Evolutionary conservation across 1,139 yeast species (phyloP).

Genomic region (Torulaspora globosa): DNA sequence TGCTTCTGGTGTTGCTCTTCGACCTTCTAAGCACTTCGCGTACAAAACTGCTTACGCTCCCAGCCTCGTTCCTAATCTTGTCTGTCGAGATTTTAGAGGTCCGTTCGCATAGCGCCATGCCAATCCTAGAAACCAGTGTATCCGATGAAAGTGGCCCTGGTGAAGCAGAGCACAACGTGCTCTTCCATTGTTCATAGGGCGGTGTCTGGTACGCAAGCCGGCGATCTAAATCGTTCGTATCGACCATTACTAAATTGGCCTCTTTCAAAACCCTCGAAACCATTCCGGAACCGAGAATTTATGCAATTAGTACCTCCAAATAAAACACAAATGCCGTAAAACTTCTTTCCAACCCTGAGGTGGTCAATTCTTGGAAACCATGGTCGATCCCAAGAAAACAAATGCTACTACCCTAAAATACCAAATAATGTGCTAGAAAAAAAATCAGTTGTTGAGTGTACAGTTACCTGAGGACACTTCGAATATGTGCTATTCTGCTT

Average conservation of each 20-base stretch:
- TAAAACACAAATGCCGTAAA: constrained; percentile 4
- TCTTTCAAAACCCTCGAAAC: background rate
- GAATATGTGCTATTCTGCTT: background rate
- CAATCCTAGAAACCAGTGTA: constrained; percentile 7
- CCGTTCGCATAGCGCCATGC: constrained; percentile 12
- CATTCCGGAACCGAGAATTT: background rate
- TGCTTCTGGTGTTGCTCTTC: constrained; percentile 25
- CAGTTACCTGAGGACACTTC: background rate
- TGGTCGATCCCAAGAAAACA: constrained; percentile 3
- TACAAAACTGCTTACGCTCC: constrained; percentile 19
- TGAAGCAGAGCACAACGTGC: constrained; percentile 1
- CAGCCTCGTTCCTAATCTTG: constrained; percentile 6
- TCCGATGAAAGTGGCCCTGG: constrained; percentile 12
- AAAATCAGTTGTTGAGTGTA: background rate
- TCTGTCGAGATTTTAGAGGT: constrained; percentile 7
- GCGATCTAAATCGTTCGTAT: constrained; percentile 5
- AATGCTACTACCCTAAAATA: constrained; percentile 9
- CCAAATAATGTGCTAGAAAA: background rate
- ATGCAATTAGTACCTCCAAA: background rate
- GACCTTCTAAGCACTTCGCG: constrained; percentile 32
- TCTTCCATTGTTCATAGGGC: constrained; percentile 18
- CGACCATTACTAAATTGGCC: background rate
- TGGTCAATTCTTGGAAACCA: constrained; percentile 6
- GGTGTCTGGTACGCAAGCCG: constrained; percentile 27
- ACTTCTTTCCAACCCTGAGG: constrained; percentile 1